Conservation (phyloP, 2,329 filamentous ascomycete species). For the Verticillium zaregamsianum region DNA sequence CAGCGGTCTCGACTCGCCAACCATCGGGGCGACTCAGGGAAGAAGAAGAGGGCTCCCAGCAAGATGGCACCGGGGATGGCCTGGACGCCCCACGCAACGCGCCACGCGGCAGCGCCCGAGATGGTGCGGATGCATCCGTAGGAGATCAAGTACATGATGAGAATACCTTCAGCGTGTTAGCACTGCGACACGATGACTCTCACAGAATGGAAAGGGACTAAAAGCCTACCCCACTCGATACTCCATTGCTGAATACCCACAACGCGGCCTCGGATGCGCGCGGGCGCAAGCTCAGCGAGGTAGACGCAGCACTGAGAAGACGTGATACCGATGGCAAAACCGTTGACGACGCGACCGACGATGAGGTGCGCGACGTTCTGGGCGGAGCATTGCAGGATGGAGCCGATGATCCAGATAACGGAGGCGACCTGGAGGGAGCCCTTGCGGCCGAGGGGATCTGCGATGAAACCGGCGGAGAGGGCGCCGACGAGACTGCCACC, state of each 20-base stretch:
- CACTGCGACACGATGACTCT: conserved; percentile 34
- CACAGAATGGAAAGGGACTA: not conserved
- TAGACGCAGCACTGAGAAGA: conserved; percentile 67
- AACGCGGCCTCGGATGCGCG: conserved; percentile 54
- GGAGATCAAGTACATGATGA: conserved; percentile 68
- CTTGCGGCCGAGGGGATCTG: conserved; percentile 42
- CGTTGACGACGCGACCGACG: conserved; percentile 56
- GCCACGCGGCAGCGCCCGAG: conserved; percentile 57
- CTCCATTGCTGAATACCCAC: conserved; percentile 72
- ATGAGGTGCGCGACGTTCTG: conserved; percentile 53
- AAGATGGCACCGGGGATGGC: conserved; percentile 6
- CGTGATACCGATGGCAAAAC: conserved; percentile 62
- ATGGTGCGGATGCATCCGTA: conserved; percentile 59
- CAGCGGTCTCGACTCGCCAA: conserved; percentile 61
- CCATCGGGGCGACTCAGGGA: conserved; percentile 5
- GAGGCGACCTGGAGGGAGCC: conserved; percentile 40
- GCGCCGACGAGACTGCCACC: conserved; percentile 48
- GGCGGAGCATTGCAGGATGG: conserved; percentile 53
- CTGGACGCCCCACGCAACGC: conserved; percentile 25
- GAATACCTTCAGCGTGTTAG: conserved; percentile 29
- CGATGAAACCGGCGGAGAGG: conserved; percentile 41
- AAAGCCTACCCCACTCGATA: conserved; percentile 51
- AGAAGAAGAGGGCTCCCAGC: conserved; percentile 2
- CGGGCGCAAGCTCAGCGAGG: conserved; percentile 61
- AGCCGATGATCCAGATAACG: conserved; percentile 51